phyloP scores from a whole-genome alignment of 1,284 basidiomycete genomes.

The Ustilago cynodontis region DNA sequence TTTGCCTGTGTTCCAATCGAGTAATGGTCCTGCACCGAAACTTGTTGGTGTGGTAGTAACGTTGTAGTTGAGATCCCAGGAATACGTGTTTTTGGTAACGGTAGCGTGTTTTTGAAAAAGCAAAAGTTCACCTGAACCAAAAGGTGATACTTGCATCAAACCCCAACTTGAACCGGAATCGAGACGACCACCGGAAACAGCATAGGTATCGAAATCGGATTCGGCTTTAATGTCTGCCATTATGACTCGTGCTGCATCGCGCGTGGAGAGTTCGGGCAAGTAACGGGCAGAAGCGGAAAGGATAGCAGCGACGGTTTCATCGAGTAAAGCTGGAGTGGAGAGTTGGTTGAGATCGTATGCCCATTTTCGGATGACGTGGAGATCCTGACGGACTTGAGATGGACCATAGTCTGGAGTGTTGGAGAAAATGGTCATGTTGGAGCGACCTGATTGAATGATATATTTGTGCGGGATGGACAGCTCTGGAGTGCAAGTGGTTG shows the following conservation, averaged over 20 bases:
- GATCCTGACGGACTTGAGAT: conserved; percentile 55
- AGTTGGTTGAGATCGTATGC: conserved; percentile 57
- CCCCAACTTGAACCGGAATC: conserved; percentile 63
- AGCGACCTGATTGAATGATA: conserved; percentile 14
- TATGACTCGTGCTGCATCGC: conserved; percentile 55
- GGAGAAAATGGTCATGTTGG: conserved; percentile 38
- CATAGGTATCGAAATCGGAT: conserved; percentile 56
- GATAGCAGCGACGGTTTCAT: conserved; percentile 65
- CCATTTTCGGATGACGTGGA: conserved; percentile 64
- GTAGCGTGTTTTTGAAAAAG: conserved; percentile 57
- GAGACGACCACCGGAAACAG: conserved; percentile 53
- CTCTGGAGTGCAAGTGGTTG: background rate
- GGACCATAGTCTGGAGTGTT: conserved; percentile 59
- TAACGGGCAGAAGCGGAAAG: conserved; percentile 64
- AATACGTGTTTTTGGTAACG: conserved; percentile 47
- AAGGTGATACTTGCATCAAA: conserved; percentile 63
- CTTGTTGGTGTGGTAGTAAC: conserved; percentile 21
- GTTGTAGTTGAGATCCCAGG: conserved; percentile 47
- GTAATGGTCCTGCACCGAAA: conserved; percentile 42
- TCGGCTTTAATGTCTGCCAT: conserved; percentile 68
- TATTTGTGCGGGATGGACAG: conserved; percentile 8
- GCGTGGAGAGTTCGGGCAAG: conserved; percentile 64
- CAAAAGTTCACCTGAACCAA: conserved; percentile 50
- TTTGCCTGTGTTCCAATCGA: conserved; percentile 60
- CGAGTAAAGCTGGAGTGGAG: conserved; percentile 41